These are phyloP conservation scores for Porodaedalea pini DNA, from an alignment of 1,284 basidiomycete genomes.

Conservation along the genomic window DNA sequence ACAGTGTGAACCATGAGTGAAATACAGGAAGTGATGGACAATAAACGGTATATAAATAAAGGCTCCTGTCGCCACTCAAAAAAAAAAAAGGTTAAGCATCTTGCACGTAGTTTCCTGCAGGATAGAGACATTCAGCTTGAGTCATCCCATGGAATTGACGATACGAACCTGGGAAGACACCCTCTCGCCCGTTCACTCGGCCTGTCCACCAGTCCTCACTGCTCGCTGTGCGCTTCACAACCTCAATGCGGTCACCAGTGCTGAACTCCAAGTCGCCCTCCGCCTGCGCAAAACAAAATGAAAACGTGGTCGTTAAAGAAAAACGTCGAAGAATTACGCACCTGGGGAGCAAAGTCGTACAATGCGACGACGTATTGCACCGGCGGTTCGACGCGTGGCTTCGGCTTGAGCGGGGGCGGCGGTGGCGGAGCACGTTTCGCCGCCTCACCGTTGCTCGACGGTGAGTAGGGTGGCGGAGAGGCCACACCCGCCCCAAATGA, in stretches of 20 bases:
- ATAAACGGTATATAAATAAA: neutral
- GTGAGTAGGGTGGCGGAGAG: constrained; percentile 52
- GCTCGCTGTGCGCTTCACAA: constrained; percentile 81
- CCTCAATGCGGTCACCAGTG: constrained; percentile 91
- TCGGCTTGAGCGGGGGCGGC: constrained; percentile 77
- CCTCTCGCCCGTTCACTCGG: constrained; percentile 76
- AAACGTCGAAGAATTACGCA: constrained; percentile 27
- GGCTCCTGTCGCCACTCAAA: too few species aligned
- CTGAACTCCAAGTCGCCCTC: constrained; percentile 92
- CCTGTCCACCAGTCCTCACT: constrained; percentile 99
- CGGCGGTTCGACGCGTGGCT: constrained; percentile 59
- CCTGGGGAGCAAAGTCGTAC: constrained; percentile 92
- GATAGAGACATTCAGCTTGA: neutral
- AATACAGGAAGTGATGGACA: neutral
- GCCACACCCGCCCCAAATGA: constrained; percentile 41
- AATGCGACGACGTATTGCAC: constrained; percentile 85
- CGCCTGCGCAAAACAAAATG: constrained; percentile 47
- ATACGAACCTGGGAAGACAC: constrained; percentile 88
- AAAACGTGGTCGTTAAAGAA: constrained; percentile 5
- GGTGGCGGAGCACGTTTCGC: constrained; percentile 84
- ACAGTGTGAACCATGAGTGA: neutral
- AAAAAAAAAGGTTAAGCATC: constrained; percentile 27
- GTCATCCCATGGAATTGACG: neutral
- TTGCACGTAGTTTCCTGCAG: constrained; percentile 38
- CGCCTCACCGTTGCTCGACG: constrained; percentile 37